Evolutionary conservation across 345 rosid species (phyloP), one percentile per base, ranked within the genome.

Genomic region (Acer negundo): DNA sequence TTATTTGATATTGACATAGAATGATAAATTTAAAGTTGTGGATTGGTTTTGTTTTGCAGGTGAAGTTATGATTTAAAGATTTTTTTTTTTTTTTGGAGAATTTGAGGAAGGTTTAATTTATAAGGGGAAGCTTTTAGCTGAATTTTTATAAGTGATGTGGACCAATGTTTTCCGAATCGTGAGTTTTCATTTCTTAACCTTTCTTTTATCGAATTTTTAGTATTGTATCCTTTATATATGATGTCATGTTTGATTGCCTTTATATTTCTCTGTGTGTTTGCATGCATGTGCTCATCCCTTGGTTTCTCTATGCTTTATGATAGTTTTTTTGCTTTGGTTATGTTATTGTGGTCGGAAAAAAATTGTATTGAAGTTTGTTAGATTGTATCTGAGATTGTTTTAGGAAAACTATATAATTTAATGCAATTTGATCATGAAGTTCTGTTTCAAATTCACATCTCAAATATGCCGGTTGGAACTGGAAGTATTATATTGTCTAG

Each of bases 121-220:
- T 66, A 64, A 70, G 79, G 65, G 44, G 56, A 49, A 51, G 69
- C 58, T 16, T 76, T 83, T 26, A 56, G 76, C 70, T 55, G 62
- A 55, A 64, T 38, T n/a, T 59, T 9, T 59, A 35, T 23, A 49
- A 83, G 87, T 79, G 73, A 93, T 94, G 98, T 94, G 97, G 98
- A 92, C 98, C 26, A 94, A 94, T 78, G 95, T 92, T 76, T 94
- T 94, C 77, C 87, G 84, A 88, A 91, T 94, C 76, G 98, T 94
- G 79, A 73, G 93, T 83, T 13, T 55, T 22, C 51, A 24, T 42
- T 26, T 44, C 42, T 79, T 75, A 38, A 2, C 23, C 7, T 58
- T 68, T 3, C 13, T 59, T 73, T 68, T 31, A 12, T 17, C 15
- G 17, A 31, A 19, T 20, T 23, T 73, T 26, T 46, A 3, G 7